phyloP scores from a whole-genome alignment of 805 yeast genomes.

The Sugiyamaella qingdaonensis region DNA sequence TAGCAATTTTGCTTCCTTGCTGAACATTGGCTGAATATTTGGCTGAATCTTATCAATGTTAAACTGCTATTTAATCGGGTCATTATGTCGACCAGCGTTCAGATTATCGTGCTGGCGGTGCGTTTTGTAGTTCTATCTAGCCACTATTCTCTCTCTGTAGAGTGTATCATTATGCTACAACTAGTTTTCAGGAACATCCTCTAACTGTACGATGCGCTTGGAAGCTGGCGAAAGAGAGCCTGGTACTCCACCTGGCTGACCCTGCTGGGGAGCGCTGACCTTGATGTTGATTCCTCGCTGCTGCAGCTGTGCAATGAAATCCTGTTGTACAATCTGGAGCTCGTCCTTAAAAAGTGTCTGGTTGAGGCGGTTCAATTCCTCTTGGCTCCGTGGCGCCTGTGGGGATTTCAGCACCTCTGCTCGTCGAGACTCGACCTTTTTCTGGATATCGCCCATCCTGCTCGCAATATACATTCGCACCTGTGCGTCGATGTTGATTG shows the following conservation, averaged over 20 bases:
- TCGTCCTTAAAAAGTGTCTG: neutral
- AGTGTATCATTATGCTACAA: neutral
- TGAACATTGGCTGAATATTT: no score
- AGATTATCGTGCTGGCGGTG: no score
- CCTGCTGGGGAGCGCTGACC: neutral
- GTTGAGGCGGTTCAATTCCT: constrained; percentile 1
- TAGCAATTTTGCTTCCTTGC: no score
- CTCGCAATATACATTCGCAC: neutral
- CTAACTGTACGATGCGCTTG: neutral
- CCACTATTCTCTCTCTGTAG: no score
- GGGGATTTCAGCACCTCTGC: constrained; percentile 3
- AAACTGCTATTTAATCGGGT: no score
- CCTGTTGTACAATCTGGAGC: neutral
- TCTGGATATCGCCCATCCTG: constrained; percentile 3
- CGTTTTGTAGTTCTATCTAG: no score
- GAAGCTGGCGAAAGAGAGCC: neutral
- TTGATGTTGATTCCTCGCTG: constrained; percentile 1
- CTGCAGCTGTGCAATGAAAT: neutral
- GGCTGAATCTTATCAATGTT: no score
- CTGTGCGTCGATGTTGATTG: neutral
- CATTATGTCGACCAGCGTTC: no score
- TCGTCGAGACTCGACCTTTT: neutral
- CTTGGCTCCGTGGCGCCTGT: constrained; percentile 5
- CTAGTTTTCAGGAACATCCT: constrained; percentile 1
- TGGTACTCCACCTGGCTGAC: neutral